phyloP scores from a whole-genome alignment of 805 yeast species.

The Nakazawaea anatomiae region DNA sequence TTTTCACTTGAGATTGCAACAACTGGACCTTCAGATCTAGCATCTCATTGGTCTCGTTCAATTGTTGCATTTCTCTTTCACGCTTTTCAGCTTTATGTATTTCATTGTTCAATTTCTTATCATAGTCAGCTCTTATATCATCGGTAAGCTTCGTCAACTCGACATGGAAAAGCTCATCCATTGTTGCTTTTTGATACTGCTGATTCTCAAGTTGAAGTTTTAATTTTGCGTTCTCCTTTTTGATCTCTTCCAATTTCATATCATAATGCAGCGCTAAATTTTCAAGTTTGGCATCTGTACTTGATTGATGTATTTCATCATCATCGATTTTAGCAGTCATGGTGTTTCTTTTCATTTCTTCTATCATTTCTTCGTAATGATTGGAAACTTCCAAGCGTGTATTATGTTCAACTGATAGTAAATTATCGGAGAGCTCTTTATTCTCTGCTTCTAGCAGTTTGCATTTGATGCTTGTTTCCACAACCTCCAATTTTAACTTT shows the following conservation, averaged over 20 bases:
- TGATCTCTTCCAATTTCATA: conserved; percentile 20
- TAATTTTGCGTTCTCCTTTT: conserved; percentile 14
- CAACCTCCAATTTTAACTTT: conserved; percentile 1
- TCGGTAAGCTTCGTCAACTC: neutral
- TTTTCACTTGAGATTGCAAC: conserved; percentile 2
- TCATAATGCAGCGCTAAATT: conserved; percentile 28
- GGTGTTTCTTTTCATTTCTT: conserved; percentile 2
- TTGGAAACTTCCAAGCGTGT: conserved; percentile 22
- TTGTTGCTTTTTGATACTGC: conserved; percentile 1
- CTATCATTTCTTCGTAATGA: conserved; percentile 16
- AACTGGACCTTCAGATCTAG: conserved; percentile 5
- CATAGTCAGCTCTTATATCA: neutral
- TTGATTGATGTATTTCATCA: conserved; percentile 13
- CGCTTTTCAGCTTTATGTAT: neutral
- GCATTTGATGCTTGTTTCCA: neutral
- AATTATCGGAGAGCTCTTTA: conserved; percentile 7
- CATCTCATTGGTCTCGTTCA: neutral
- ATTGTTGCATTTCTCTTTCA: neutral
- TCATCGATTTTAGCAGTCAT: conserved; percentile 3
- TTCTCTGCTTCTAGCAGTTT: conserved; percentile 13
- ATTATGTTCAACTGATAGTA: conserved; percentile 14
- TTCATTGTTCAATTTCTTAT: neutral
- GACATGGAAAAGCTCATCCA: conserved; percentile 4
- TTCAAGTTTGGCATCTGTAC: conserved; percentile 24
- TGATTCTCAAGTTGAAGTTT: conserved; percentile 4